phyloP scores from a whole-genome alignment of 768 basidiomycete genomes.

The Mycena sanguinolenta region DNA sequence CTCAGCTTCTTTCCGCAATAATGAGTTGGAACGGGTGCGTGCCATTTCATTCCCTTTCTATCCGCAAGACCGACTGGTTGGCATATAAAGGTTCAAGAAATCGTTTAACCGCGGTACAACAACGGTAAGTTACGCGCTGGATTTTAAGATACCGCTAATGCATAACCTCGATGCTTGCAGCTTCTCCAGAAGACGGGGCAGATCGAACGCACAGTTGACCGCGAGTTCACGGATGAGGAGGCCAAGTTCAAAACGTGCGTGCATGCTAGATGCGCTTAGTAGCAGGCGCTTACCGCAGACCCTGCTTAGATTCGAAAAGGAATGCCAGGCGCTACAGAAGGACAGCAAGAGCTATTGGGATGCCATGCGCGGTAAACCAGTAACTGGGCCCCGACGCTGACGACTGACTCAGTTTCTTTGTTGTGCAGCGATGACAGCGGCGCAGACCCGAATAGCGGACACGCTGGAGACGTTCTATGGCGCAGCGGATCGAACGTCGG shows the following conservation, averaged over 20 bases:
- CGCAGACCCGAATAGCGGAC: constrained; percentile 94
- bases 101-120: constrained; percentile 93
- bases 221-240: constrained; percentile 94
- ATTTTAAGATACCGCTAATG: constrained; percentile 6
- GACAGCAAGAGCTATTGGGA: constrained; percentile 96
- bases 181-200: constrained; percentile 98
- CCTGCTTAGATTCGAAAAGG: constrained; percentile 90
- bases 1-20: not conserved
- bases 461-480: constrained; percentile 95
- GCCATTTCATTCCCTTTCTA: not conserved
- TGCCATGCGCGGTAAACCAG: constrained; percentile 85
- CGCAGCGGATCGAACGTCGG: constrained; percentile 84
- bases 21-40: constrained; percentile 51
- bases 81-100: constrained; percentile 87
- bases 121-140: constrained; percentile 65
- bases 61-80: constrained; percentile 2
- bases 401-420: not conserved
- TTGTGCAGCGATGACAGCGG: constrained; percentile 87
- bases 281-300: not conserved
- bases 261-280: not conserved
- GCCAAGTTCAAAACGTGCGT: constrained; percentile 90
- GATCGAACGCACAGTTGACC: constrained; percentile 94
- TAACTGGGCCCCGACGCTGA: constrained; percentile 10
- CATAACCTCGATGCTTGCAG: constrained; percentile 52
- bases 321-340: constrained; percentile 92